A percentile compares a stretch with the other conserved stretches of the same genome.
These are phyloP conservation scores for Mycothermus thermophilus DNA, from an alignment of 495 filamentous ascomycete species.

Conservation along the genomic window DNA sequence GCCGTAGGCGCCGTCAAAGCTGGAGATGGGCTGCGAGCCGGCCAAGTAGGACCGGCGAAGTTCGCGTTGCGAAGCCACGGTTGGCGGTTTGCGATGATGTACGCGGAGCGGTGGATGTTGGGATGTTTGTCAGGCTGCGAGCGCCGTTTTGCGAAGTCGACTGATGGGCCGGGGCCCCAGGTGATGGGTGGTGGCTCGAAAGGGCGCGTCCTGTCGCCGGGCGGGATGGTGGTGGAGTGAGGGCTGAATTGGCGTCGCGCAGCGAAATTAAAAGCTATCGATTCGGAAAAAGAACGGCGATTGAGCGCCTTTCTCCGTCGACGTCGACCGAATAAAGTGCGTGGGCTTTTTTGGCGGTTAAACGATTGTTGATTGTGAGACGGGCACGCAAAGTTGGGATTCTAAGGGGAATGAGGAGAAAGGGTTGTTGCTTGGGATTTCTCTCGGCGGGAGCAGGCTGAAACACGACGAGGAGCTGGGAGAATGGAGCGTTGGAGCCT, in stretches of 20 bases:
- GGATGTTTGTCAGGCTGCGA: neutral
- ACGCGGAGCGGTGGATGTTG: neutral
- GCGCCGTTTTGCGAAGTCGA: neutral
- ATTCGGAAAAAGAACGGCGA: neutral
- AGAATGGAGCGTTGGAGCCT: constrained; percentile 22
- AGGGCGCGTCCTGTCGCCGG: neutral
- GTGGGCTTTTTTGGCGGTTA: too few species aligned
- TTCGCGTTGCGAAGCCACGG: constrained; percentile 26
- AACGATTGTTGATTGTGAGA: too few species aligned
- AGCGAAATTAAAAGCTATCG: constrained; percentile 4
- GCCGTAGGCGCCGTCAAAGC: constrained; percentile 20
- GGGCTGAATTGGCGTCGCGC: constrained; percentile 9
- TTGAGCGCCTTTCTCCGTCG: constrained; percentile 1
- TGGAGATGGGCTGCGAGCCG: constrained; percentile 22
- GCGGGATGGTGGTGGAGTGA: too few species aligned
- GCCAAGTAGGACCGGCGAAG: constrained; percentile 27
- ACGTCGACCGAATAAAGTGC: neutral
- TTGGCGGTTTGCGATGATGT: constrained; percentile 10
- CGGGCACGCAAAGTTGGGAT: too few species aligned
- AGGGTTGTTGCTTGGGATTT: too few species aligned
- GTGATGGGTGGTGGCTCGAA: constrained; percentile 14
- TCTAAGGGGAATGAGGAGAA: too few species aligned
- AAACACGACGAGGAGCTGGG: constrained; percentile 33
- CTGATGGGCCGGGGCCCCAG: too few species aligned
- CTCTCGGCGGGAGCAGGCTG: constrained; percentile 26